Evolutionary conservation across 169 alveolate genomes (phyloP), one percentile per base, ranked within the genome.

Genomic region (Plasmodium yoelii): DNA sequence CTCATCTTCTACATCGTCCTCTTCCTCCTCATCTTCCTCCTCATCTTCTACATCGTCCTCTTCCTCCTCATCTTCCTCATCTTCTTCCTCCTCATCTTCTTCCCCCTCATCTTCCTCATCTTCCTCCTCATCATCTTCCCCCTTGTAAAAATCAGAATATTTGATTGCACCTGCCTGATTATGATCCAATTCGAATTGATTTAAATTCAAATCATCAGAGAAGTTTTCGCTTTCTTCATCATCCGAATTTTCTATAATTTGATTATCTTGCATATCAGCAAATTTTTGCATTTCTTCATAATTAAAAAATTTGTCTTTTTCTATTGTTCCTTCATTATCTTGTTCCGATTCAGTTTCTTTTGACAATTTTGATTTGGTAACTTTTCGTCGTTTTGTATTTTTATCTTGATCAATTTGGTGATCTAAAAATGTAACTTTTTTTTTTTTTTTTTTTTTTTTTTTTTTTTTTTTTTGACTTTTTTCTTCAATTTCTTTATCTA

Each of bases 251-350:
- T 60, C 22, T 42, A 56, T 39, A 22, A 82, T 5, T 67, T 55
- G 67, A 1, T 67, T 26, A n/a, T 82, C 86, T 34, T 65, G 84
- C n/a, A 67, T 24, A 15, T 82, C 64, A 12, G 69, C 15, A 24
- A 82, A 82, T 22, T 51, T 24, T 34, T 82, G 65, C 90, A 82
- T 82, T 53, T 82, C 90, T 10, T 82, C 82, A 1, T 34, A 44
- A 9, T 68, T 59, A 61, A 82, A 82, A 82, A 82, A 82, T 22
- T 46, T 3, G 24, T 82, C 90, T 18, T 26, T 73, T 1, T 22
- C 51, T 12, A 42, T 12, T 5, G 6, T 55, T 5, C 6, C 22
- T 13, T 60, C 57, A 0, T 15, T 22, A 8, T 26, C 70, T 44
- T 57, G 61, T n/a, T 39, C 34, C 8, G 8, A 13, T 18, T 13